Evolutionary conservation across 768 basidiomycete genomes (phyloP).

Genomic region (Pulveroboletus sp.): DNA sequence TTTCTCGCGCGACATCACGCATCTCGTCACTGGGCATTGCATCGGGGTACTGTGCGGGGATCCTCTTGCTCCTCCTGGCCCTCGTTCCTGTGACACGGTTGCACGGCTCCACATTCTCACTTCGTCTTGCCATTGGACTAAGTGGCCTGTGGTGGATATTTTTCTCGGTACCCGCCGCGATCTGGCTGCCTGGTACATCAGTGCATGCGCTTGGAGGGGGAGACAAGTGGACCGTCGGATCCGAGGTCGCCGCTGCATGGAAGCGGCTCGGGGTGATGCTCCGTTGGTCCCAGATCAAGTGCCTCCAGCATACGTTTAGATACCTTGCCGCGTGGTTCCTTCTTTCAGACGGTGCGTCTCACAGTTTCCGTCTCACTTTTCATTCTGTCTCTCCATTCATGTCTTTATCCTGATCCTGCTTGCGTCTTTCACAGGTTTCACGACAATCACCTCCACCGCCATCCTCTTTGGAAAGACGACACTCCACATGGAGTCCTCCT

Average conservation of each 20-base stretch:
- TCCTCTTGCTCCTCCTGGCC: constrained; percentile 65
- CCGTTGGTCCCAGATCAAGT: constrained; percentile 62
- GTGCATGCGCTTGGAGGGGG: background rate
- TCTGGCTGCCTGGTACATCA: constrained; percentile 57
- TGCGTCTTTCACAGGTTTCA: constrained; percentile 54
- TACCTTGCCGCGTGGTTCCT: constrained; percentile 95
- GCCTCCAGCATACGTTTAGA: constrained; percentile 77
- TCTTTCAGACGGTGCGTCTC: constrained; percentile 73
- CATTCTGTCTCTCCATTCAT: background rate
- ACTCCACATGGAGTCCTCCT: constrained; percentile 71
- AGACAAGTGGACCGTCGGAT: constrained; percentile 39
- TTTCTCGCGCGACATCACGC: constrained; percentile 72
- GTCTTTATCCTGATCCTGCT: background rate
- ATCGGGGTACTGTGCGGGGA: constrained; percentile 81
- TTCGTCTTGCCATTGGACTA: constrained; percentile 78
- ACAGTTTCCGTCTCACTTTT: too few relatives aligned
- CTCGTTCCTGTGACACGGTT: constrained; percentile 72
- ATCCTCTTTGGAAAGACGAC: constrained; percentile 90
- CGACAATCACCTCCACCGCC: constrained; percentile 88
- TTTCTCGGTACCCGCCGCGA: constrained; percentile 72
- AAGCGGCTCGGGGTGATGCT: constrained; percentile 70
- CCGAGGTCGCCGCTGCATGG: constrained; percentile 71
- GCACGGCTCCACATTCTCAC: constrained; percentile 70
- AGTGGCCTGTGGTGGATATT: constrained; percentile 88
- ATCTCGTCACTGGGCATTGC: constrained; percentile 87